Base-by-base conservation (phyloP, 352 stramenopile genomes). In the Detonula confervacea region DNA sequence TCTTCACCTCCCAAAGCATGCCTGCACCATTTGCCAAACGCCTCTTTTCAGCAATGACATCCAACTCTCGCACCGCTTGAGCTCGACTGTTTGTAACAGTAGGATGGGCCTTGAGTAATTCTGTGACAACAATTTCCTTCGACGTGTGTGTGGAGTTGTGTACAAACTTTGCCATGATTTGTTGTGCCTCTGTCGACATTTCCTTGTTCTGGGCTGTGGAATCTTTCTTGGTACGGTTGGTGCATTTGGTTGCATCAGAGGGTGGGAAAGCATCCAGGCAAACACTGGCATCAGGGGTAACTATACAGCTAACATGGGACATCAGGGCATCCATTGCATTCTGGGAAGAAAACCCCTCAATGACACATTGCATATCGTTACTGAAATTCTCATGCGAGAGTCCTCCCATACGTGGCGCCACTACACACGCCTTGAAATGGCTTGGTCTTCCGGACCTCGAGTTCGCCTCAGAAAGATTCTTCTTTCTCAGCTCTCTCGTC, bases 1-100 rank as follows among this genome's bases (percentile, higher is more conserved):
- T 33, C 52, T 93, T 92, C 4, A 93, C 88, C 70, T 87, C 77
- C 88, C 88, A 93, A 63, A 90, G 74, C n/a, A 89, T 72, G 1
- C 81, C 81, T 24, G 54, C 73, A 14, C 56, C 73, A 30, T 80
- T 78, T 9, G 74, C 59, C 42, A 88, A 60, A 25, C 82, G 80
- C 33, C 76, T 73, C 65, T 94, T 94, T 12, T 77, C 69, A 16
- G 88, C 88, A 61, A 90, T 89, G 16, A 70, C 73, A 39, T 92
- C 86, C 2, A 94, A 57, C 63, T 91, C 88, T 20, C 84, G 70
- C 47, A 77, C 83, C 16, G 82, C 80, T 42, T 90, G 74, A 16
- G 84, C 80, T 22, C 80, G 64, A 61, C 78, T 92, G 1, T 49
- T 83, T 35, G 87, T 85, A 9, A 87, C 60, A 20, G 25, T 61